Conservation (phyloP, 2,329 filamentous ascomycete species). For the Alternaria novae-zelandiae region DNA sequence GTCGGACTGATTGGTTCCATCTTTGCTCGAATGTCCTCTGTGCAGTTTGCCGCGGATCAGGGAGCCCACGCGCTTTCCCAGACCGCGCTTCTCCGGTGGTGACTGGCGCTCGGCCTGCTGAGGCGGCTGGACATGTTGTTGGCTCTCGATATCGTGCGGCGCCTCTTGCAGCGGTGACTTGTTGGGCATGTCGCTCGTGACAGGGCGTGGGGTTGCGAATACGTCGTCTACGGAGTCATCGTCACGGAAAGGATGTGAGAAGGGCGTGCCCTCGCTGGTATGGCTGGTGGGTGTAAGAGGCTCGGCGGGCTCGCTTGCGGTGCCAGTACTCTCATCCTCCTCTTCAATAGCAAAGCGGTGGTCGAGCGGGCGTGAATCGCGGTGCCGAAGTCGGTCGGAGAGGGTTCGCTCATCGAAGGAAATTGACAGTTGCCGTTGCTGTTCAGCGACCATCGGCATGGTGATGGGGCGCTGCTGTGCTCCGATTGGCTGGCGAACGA, state of each 20-base stretch:
- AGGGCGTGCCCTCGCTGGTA: constrained; percentile 37
- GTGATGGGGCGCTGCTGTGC: constrained; percentile 9
- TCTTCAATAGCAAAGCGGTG: constrained; percentile 43
- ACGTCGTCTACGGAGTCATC: constrained; percentile 32
- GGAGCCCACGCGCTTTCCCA: constrained; percentile 41
- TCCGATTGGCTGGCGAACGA: constrained; percentile 13
- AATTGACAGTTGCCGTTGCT: constrained; percentile 25
- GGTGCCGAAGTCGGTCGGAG: constrained; percentile 28
- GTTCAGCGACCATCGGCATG: constrained; percentile 34
- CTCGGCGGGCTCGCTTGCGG: constrained; percentile 48
- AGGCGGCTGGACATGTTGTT: not conserved
- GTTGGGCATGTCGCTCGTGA: constrained; percentile 6
- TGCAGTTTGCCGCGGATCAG: constrained; percentile 41
- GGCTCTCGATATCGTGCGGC: not conserved
- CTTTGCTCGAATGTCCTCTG: constrained; percentile 11
- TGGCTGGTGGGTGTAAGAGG: constrained; percentile 49
- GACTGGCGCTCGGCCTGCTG: constrained; percentile 13
- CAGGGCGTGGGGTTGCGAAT: constrained; percentile 23
- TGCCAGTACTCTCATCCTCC: constrained; percentile 49
- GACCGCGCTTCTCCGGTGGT: constrained; percentile 34
- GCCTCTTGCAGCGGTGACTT: constrained; percentile 9
- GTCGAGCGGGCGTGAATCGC: constrained; percentile 37
- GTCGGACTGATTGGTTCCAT: constrained; percentile 6
- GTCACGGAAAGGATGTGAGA: constrained; percentile 38
- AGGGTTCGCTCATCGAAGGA: constrained; percentile 28